These are phyloP conservation scores for Sarocladiaceae sp. DNA, from an alignment of 2,329 filamentous ascomycete genomes.

Conservation along the genomic window DNA sequence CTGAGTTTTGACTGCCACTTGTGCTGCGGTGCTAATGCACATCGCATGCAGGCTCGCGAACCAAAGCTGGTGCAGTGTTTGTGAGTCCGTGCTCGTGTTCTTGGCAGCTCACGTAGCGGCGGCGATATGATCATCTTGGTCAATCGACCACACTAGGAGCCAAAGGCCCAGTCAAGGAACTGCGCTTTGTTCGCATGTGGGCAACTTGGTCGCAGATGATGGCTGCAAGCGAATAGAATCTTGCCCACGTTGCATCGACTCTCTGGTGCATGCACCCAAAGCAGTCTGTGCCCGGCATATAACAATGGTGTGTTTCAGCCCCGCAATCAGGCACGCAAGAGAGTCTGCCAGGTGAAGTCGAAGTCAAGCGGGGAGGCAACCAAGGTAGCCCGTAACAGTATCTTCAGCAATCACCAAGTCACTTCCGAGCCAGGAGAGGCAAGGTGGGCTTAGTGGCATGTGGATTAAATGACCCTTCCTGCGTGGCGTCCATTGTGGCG, in stretches of 20 bases:
- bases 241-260: not conserved
- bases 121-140: conserved; percentile 2
- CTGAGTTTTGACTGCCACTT: not conserved
- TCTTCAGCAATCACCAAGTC: not conserved
- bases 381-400: not conserved
- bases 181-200: not conserved
- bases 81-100: not conserved
- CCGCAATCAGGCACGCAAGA: not conserved
- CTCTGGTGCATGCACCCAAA: not conserved
- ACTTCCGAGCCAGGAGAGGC: too few relatives aligned
- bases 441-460: not conserved
- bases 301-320: not conserved
- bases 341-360: not conserved
- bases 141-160: not conserved
- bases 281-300: not conserved
- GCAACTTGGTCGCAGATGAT: not conserved
- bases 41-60: not conserved
- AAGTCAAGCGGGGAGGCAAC: too few relatives aligned
- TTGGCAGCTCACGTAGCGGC: not conserved
- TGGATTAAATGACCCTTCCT: not conserved
- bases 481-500: conserved; percentile 3
- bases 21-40: not conserved
- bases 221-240: not conserved
- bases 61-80: not conserved
- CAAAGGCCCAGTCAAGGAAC: not conserved